A percentile compares a stretch with the other conserved stretches of the same genome.
Evolutionary conservation across 805 yeast species (phyloP).

Genomic region (Isabelozyma heimii): DNA sequence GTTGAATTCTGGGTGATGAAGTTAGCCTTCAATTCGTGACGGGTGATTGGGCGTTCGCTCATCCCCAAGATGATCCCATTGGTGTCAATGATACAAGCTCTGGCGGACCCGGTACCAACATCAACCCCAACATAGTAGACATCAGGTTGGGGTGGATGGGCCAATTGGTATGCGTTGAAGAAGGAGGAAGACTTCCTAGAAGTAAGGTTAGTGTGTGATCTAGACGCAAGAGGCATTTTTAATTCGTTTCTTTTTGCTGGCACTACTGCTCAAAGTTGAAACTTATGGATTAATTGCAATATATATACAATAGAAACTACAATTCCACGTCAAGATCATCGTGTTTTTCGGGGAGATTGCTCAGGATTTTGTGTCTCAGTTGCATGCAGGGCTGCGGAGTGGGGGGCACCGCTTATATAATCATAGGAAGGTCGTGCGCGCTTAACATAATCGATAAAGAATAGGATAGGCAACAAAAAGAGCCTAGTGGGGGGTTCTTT

Average conservation of each 20-base stretch:
- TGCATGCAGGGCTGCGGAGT: no score
- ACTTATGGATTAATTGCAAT: not conserved
- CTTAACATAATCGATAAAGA: no score
- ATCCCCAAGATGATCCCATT: constrained; percentile 77
- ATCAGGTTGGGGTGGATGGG: constrained; percentile 40
- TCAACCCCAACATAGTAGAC: constrained; percentile 77
- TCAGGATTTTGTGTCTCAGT: no score
- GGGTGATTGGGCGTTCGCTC: constrained; percentile 73
- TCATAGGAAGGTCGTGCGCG: no score
- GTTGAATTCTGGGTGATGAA: constrained; percentile 82
- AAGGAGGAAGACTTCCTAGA: constrained; percentile 33
- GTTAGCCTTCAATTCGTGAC: constrained; percentile 72
- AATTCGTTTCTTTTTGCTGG: not conserved
- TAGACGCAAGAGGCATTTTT: constrained; percentile 8
- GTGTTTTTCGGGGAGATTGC: not conserved
- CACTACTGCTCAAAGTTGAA: not conserved
- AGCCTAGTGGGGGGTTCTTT: no score
- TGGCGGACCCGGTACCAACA: constrained; percentile 97
- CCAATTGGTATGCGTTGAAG: constrained; percentile 33
- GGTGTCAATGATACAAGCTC: constrained; percentile 88
- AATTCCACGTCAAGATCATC: constrained; percentile 4
- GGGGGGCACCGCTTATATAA: no score
- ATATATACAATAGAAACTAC: not conserved
- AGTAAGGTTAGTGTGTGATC: constrained; percentile 39
- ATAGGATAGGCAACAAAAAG: no score